phyloP scores from a whole-genome alignment of 306 rosid species.

The Pyrus bretschneideri region DNA sequence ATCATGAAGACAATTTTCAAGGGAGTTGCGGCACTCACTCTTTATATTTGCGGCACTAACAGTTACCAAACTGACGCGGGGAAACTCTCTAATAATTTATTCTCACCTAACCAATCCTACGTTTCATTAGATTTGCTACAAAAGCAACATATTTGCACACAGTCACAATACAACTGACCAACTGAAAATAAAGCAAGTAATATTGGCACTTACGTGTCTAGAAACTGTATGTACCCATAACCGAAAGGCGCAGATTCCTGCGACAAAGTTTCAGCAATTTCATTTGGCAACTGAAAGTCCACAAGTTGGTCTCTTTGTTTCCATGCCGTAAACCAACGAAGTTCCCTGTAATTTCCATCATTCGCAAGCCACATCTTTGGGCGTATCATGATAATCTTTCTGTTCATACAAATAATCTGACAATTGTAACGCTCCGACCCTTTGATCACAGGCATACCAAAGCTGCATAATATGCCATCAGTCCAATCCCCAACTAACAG shows the following conservation, averaged over 20 bases:
- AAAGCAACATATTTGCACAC: neutral
- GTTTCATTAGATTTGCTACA: neutral
- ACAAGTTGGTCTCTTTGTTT: conserved; percentile 62
- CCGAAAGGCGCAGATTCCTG: conserved; percentile 81
- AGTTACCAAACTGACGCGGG: neutral
- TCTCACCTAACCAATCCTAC: neutral
- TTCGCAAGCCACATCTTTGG: conserved; percentile 96
- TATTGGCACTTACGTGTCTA: conserved; percentile 66
- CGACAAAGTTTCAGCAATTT: conserved; percentile 52
- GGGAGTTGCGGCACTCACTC: neutral
- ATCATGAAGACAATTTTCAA: neutral
- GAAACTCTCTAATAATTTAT: neutral
- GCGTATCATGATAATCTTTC: conserved; percentile 75
- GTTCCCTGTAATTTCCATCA: conserved; percentile 95
- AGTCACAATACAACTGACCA: neutral
- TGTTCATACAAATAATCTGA: conserved; percentile 67
- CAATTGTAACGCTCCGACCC: conserved; percentile 90
- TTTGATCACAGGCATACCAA: conserved; percentile 88
- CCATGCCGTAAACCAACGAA: conserved; percentile 97
- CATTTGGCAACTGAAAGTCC: conserved; percentile 71
- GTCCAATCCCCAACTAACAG: conserved; percentile 79
- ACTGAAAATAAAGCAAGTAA: neutral
- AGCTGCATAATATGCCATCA: conserved; percentile 78
- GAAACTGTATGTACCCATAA: conserved; percentile 80
- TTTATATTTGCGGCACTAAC: neutral